phyloP scores from a whole-genome alignment of 2,329 filamentous ascomycete genomes.

The Diaporthe citrichinensis region DNA sequence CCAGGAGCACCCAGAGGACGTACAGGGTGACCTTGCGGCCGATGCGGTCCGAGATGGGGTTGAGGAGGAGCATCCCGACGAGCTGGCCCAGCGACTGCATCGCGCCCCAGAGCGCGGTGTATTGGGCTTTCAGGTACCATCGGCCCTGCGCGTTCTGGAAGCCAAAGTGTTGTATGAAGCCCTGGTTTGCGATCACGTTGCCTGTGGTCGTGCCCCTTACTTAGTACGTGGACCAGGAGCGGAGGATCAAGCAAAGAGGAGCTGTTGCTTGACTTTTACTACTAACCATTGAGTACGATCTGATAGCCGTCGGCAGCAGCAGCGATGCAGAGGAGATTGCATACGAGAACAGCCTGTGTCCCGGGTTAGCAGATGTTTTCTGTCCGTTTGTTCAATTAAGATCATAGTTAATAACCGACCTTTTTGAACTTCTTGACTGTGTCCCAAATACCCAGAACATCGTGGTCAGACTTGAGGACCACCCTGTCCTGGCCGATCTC shows the following conservation, averaged over 20 bases:
- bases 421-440: slow-evolving; percentile 22
- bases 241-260: not conserved
- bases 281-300: not conserved
- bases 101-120: slow-evolving; percentile 41
- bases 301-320: not conserved
- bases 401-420: not conserved
- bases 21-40: slow-evolving; percentile 43
- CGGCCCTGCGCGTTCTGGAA: slow-evolving; percentile 34
- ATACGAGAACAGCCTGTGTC: not conserved
- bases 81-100: slow-evolving; percentile 43
- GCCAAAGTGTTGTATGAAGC: slow-evolving; percentile 42
- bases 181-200: slow-evolving; percentile 42
- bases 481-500: not conserved
- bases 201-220: not conserved
- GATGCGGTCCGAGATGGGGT: slow-evolving; percentile 35
- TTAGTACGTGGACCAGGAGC: not conserved
- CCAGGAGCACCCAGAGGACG: slow-evolving; percentile 41
- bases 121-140: slow-evolving; percentile 36
- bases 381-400: rapidly evolving
- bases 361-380: not conserved
- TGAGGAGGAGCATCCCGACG: slow-evolving; percentile 40
- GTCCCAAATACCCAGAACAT: not conserved
- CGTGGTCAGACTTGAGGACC: not conserved
- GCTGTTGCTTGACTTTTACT: not conserved
- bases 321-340: not conserved